A percentile compares a stretch with the other conserved stretches of the same genome.
phyloP scores from a whole-genome alignment of 768 basidiomycete species.

The Lactarius akahatsu region DNA sequence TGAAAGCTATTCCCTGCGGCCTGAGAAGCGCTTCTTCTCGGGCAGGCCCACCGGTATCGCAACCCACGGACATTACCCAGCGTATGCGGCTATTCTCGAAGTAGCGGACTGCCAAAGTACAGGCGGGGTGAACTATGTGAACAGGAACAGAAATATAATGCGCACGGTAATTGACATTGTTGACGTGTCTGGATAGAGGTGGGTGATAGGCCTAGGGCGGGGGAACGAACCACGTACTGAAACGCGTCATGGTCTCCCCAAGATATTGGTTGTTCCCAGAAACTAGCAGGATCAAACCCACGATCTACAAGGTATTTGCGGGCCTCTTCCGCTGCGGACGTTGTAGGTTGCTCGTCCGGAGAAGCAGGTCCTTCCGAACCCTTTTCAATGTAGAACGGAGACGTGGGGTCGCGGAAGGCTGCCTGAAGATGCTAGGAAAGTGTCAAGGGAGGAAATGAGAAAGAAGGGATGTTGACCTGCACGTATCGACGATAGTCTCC shows the following conservation, averaged over 20 bases:
- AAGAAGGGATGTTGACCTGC: slow-evolving; percentile 11
- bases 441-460: slow-evolving; percentile 5
- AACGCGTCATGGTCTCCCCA: slow-evolving; percentile 83
- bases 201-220: not conserved
- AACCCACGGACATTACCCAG: slow-evolving; percentile 60
- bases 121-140: not conserved
- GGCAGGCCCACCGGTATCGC: slow-evolving; percentile 57
- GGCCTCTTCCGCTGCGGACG: slow-evolving; percentile 39
- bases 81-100: slow-evolving; percentile 72
- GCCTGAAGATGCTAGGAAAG: slow-evolving; percentile 53
- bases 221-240: slow-evolving; percentile 48
- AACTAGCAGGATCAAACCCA: slow-evolving; percentile 63
- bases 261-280: slow-evolving; percentile 74
- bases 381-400: slow-evolving; percentile 64
- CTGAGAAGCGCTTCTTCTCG: slow-evolving; percentile 57
- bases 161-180: slow-evolving; percentile 72
- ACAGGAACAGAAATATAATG: slow-evolving; percentile 5
- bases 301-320: slow-evolving; percentile 42
- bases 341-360: slow-evolving; percentile 45
- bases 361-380: slow-evolving; percentile 59
- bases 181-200: slow-evolving; percentile 58
- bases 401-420: slow-evolving; percentile 60
- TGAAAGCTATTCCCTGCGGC: slow-evolving; percentile 66
- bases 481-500: slow-evolving; percentile 17
- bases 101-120: slow-evolving; percentile 50